Conservation (phyloP, 371 early-diverging fungal species). For the Mucor sp. region DNA sequence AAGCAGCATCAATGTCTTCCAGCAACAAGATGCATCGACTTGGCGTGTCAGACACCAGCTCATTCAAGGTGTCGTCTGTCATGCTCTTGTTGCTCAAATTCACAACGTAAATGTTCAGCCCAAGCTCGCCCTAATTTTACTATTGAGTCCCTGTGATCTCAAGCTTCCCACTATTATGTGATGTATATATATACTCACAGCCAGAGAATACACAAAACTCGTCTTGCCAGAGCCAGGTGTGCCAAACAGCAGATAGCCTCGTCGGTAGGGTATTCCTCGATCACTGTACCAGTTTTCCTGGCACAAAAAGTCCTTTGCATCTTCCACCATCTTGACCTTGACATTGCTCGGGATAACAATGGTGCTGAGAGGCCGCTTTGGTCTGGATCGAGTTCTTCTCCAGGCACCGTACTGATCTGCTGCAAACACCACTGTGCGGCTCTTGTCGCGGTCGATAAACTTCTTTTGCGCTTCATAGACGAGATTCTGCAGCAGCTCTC, state of each 20-base stretch:
- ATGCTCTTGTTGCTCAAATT: constrained; percentile 86
- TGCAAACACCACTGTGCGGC: constrained; percentile 68
- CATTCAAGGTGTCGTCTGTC: constrained; percentile 89
- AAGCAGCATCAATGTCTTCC: constrained; percentile 99
- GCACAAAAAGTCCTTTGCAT: constrained; percentile 76
- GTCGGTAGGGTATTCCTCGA: constrained; percentile 89
- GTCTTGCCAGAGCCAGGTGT: constrained; percentile 90
- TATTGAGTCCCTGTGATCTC: background rate
- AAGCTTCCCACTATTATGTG: too few species aligned
- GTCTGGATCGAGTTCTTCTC: constrained; percentile 55
- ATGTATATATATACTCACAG: constrained; percentile 47
- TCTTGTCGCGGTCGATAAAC: constrained; percentile 60
- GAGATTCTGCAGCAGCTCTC: constrained; percentile 51
- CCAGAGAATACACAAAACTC: constrained; percentile 93
- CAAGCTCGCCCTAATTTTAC: constrained; percentile 70
- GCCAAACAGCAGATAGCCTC: constrained; percentile 79
- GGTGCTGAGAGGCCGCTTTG: constrained; percentile 60
- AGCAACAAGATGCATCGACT: constrained; percentile 90
- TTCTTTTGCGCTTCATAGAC: constrained; percentile 57
- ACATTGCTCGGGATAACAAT: constrained; percentile 66
- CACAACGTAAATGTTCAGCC: constrained; percentile 92
- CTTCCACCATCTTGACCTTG: constrained; percentile 69
- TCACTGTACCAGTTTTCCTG: constrained; percentile 88
- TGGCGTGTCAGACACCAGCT: constrained; percentile 88
- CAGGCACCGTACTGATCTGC: constrained; percentile 71